Evolutionary conservation across 2,329 filamentous ascomycete genomes (phyloP), one percentile per base, ranked within the genome.

Genomic region (Teratosphaeria nubilosa): DNA sequence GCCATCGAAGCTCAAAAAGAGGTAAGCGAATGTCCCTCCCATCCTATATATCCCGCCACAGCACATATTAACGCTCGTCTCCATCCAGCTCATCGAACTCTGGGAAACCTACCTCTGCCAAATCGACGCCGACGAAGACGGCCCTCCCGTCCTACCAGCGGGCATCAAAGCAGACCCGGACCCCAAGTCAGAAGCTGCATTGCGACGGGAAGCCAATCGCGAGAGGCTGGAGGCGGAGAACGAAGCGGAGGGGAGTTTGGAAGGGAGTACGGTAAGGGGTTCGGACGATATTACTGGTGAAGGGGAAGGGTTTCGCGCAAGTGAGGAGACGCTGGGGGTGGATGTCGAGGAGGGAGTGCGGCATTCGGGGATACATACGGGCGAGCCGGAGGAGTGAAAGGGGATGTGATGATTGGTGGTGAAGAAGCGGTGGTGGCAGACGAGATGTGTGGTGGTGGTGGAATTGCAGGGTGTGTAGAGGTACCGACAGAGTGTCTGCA

Each of bases 41-140:
- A 25, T 32, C 24, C 16, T 50, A 51, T 50, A 51, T 50, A 48
- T 37, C 45, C 34, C 11, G 25, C 34, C 30, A 27, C 14, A 55
- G 53, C 37, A 27, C 24, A 9, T 4, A 45, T 30, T 45, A 20
- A 25, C 27, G 6, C 31, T 25, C 32, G 1, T 10, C 16, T 14
- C 14, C 34, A 41, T 24, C 51, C 59, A 86, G 83, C 76, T 86
- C 62, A 86, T 86, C 68, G 94, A 99, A 75, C 86, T 97, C 62
- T 99, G 94, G 94, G 94, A 99, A 76, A 97, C 94, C 0, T 99
- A 96, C 78, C 80, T 99, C 56, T 86, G 97, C 81, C 94, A 96
- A 72, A 80, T 99, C 51, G 94, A 99, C 71, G 88, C 90, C 9
- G 92, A 96, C 67, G 92, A 97, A 60, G 90, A 95, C 64, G 90